phyloP scores from a whole-genome alignment of 495 filamentous ascomycete genomes.

The Podospora australis region DNA sequence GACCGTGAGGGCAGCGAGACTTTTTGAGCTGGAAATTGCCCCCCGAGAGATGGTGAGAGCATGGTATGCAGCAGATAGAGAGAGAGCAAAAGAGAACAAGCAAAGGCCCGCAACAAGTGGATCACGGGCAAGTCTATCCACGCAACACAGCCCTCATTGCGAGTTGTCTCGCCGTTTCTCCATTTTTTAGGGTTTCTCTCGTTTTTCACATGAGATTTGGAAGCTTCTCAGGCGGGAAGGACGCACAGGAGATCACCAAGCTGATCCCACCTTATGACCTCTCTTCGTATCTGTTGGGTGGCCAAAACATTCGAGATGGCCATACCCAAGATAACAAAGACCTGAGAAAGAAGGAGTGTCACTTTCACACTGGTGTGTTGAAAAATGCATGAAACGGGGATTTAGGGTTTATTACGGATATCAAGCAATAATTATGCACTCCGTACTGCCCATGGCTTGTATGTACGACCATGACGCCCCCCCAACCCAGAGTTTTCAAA shows the following conservation, averaged over 20 bases:
- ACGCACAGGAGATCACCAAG: conserved; percentile 14
- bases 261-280: neutral
- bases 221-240: conserved; percentile 22
- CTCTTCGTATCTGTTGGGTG: neutral
- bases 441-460: too few relatives aligned
- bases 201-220: too few relatives aligned
- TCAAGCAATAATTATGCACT: too few relatives aligned
- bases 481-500: too few relatives aligned
- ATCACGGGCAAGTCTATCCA: conserved; percentile 11
- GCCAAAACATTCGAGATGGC: too few relatives aligned
- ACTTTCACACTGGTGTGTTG: conserved; percentile 3
- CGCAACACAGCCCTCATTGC: conserved; percentile 5
- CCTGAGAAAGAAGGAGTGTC: too few relatives aligned
- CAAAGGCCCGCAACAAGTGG: conserved; percentile 8
- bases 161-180: conserved; percentile 4
- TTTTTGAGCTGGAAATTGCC: conserved; percentile 2
- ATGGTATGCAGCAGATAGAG: too few relatives aligned
- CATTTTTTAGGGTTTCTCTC: neutral
- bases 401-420: too few relatives aligned
- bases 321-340: too few relatives aligned
- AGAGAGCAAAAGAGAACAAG: neutral
- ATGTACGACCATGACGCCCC: too few relatives aligned
- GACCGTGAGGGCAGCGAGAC: conserved; percentile 9
- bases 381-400: conserved; percentile 1
- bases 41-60: neutral